Percentiles rank a stretch among this genome's conserved stretches.
Evolutionary conservation across 495 filamentous ascomycete genomes (phyloP).

Genomic region (Aspergillus ellipticus): DNA sequence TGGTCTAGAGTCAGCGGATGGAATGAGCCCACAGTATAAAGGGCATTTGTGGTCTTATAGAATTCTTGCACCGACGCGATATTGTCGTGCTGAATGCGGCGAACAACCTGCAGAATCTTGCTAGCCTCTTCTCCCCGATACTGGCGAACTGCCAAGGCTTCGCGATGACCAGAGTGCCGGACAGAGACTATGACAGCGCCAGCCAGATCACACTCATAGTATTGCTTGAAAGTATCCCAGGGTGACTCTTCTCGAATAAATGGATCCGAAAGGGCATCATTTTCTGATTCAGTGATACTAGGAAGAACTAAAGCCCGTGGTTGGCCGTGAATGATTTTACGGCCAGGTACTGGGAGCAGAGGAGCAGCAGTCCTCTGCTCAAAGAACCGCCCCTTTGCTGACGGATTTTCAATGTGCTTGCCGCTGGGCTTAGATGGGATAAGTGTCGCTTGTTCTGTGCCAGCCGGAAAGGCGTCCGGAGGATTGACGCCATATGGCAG

Average conservation of each 20-base stretch:
- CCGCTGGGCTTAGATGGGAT: too few relatives aligned
- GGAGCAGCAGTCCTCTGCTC: too few relatives aligned
- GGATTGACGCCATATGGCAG: too few relatives aligned
- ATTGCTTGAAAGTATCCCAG: slow-evolving; percentile 12
- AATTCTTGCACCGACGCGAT: slow-evolving; percentile 11
- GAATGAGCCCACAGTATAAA: slow-evolving; percentile 14
- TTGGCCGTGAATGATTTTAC: slow-evolving; percentile 5
- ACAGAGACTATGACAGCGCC: slow-evolving; percentile 13
- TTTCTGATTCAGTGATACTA: neutral
- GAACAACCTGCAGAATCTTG: slow-evolving; percentile 9
- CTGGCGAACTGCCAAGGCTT: slow-evolving; percentile 8
- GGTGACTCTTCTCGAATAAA: slow-evolving; percentile 9
- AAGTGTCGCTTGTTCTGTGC: too few relatives aligned
- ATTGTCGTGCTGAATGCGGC: slow-evolving; percentile 10
- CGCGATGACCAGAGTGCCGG: slow-evolving; percentile 1
- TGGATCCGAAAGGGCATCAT: neutral
- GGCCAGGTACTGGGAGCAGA: too few relatives aligned
- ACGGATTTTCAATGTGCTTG: too few relatives aligned
- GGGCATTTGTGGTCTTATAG: slow-evolving; percentile 5
- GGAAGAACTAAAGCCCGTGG: slow-evolving; percentile 7
- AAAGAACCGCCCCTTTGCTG: too few relatives aligned
- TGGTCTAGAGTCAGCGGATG: slow-evolving; percentile 16
- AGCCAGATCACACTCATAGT: slow-evolving; percentile 19
- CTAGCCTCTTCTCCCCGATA: slow-evolving; percentile 8
- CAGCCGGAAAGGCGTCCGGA: too few relatives aligned